Evolutionary conservation across 2,329 filamentous ascomycete genomes (phyloP).

Genomic region (Diplocarpon mali): DNA sequence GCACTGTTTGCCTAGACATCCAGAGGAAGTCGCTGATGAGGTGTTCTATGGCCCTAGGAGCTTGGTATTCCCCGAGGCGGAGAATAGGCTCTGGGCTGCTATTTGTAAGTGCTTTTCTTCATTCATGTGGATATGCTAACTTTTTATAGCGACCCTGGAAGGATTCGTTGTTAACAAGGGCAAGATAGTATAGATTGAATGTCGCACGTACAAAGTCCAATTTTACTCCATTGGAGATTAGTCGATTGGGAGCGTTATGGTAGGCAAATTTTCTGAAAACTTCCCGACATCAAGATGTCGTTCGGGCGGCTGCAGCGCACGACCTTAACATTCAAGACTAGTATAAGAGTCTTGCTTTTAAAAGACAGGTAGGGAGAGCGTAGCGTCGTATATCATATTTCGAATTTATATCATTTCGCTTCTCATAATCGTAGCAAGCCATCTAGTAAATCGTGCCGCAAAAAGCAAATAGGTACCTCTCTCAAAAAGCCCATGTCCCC

Average conservation of each 20-base stretch:
- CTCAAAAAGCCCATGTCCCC: no score
- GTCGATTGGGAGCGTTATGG: no score
- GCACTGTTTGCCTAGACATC: constrained; percentile 90
- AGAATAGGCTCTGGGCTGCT: constrained; percentile 89
- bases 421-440: background rate
- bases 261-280: no score
- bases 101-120: constrained; percentile 44
- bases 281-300: no score
- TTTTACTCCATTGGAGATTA: no score
- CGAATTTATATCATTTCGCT: background rate
- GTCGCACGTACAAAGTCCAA: background rate
- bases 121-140: constrained; percentile 7
- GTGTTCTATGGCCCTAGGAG: constrained; percentile 84
- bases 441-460: background rate
- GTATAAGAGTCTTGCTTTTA: no score
- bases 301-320: no score
- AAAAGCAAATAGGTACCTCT: no score
- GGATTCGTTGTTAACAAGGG: constrained; percentile 93
- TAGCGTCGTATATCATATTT: background rate
- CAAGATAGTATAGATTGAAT: constrained; percentile 39
- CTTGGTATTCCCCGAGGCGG: constrained; percentile 85
- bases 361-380: background rate
- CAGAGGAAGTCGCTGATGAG: constrained; percentile 86
- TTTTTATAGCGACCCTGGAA: constrained; percentile 56
- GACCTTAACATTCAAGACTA: no score